Conservation (phyloP, 495 filamentous ascomycete species). For the Evernia prunastri region DNA sequence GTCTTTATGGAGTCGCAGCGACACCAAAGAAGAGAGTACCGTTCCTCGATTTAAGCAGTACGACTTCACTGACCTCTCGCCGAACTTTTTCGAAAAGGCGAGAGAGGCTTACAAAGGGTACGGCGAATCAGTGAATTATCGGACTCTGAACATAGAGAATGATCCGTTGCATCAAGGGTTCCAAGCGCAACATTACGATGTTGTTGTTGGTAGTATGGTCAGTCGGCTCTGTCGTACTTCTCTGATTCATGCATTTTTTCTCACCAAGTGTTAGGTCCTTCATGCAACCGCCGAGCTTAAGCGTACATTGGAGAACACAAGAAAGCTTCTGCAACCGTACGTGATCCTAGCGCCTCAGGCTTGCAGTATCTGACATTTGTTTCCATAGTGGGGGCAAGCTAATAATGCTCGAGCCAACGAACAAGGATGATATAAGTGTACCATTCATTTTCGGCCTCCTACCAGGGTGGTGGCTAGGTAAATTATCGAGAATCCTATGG, state of each 20-base stretch:
- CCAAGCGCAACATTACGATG: constrained; percentile 18
- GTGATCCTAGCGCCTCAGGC: too few species aligned
- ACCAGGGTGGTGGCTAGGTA: too few species aligned
- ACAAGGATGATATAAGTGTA: too few species aligned
- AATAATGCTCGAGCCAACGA: too few species aligned
- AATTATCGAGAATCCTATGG: too few species aligned
- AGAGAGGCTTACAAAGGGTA: constrained; percentile 26
- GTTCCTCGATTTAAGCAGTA: constrained; percentile 24
- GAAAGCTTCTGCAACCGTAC: constrained; percentile 21
- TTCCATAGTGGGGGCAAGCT: too few species aligned
- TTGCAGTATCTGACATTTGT: too few species aligned
- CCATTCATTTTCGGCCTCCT: too few species aligned
- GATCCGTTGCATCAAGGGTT: constrained; percentile 23
- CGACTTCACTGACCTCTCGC: constrained; percentile 47
- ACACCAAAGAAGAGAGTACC: background rate
- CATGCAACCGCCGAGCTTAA: constrained; percentile 29
- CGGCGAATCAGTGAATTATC: constrained; percentile 14
- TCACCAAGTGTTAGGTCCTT: constrained; percentile 19
- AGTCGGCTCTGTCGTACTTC: too few species aligned
- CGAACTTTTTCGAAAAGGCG: constrained; percentile 41
- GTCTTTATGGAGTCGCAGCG: too few species aligned
- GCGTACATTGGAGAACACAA: constrained; percentile 17
- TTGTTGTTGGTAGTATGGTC: too few species aligned
- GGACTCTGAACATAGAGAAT: constrained; percentile 5
- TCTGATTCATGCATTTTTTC: too few species aligned